Conservation (phyloP, 495 filamentous ascomycete species). For the Lasiosphaeria hispida region DNA sequence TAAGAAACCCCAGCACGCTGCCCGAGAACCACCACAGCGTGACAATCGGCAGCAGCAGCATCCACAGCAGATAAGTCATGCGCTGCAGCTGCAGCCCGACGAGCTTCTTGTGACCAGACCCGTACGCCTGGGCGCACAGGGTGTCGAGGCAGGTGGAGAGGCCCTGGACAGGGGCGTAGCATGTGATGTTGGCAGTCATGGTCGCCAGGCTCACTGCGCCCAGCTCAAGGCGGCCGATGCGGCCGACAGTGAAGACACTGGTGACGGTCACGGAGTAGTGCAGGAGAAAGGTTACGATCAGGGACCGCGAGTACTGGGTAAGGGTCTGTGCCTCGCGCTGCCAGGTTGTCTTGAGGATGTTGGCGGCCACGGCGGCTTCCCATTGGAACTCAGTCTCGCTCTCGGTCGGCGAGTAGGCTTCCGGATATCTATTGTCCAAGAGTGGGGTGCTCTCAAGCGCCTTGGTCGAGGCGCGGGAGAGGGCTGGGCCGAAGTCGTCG, state of each 20-base stretch:
- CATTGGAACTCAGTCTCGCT: slow-evolving; percentile 49
- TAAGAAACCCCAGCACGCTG: slow-evolving; percentile 53
- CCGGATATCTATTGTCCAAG: slow-evolving; percentile 18
- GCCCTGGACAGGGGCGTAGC: slow-evolving; percentile 69
- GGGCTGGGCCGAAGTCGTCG: slow-evolving; percentile 50
- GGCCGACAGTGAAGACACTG: slow-evolving; percentile 65
- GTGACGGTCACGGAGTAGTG: slow-evolving; percentile 72
- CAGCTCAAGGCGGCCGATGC: slow-evolving; percentile 60
- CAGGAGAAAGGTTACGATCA: slow-evolving; percentile 68
- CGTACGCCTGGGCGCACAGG: slow-evolving; percentile 72
- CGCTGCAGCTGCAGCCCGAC: slow-evolving; percentile 71
- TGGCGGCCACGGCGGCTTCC: slow-evolving; percentile 72
- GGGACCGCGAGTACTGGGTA: slow-evolving; percentile 52
- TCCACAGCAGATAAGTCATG: slow-evolving; percentile 65
- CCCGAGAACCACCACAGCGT: slow-evolving; percentile 58
- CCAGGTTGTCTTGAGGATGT: slow-evolving; percentile 79
- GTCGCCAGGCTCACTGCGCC: slow-evolving; percentile 64
- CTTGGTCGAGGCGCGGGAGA: slow-evolving; percentile 16
- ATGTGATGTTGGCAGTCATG: slow-evolving; percentile 73
- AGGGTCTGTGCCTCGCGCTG: slow-evolving; percentile 71
- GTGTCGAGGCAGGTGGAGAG: slow-evolving; percentile 70
- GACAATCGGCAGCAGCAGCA: slow-evolving; percentile 61
- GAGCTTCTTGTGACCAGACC: slow-evolving; percentile 62
- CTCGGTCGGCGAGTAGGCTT: slow-evolving; percentile 18
- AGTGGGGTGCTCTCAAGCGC: slow-evolving; percentile 42